Conservation (phyloP, 768 basidiomycete genomes). For the Inosperma sp. region DNA sequence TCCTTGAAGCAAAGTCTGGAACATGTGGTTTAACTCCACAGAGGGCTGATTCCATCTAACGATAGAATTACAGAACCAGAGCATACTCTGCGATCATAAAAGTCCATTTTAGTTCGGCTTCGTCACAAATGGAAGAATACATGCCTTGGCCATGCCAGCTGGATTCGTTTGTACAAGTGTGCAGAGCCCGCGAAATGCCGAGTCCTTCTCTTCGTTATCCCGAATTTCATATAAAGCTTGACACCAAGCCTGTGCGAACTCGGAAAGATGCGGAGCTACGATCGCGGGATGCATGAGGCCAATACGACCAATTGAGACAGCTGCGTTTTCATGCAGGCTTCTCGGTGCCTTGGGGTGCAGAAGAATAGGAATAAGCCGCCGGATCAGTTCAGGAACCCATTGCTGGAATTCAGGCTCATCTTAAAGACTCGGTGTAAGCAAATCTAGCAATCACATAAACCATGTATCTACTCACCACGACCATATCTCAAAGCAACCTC, state of each 20-base stretch:
- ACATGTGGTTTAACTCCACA: conserved; percentile 88
- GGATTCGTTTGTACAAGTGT: conserved; percentile 94
- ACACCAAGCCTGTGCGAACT: conserved; percentile 96
- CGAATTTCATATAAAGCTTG: conserved; percentile 96
- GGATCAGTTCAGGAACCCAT: conserved; percentile 84
- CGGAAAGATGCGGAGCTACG: conserved; percentile 83
- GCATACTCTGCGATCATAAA: conserved; percentile 57
- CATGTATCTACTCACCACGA: conserved; percentile 47
- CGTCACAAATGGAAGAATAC: conserved; percentile 21
- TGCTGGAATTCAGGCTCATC: conserved; percentile 86
- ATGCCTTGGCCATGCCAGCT: conserved; percentile 84
- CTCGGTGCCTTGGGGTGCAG: conserved; percentile 90
- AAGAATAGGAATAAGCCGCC: conserved; percentile 88
- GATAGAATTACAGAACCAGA: conserved; percentile 98
- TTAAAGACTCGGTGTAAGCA: conserved; percentile 23
- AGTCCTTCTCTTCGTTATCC: conserved; percentile 99
- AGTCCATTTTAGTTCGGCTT: not conserved
- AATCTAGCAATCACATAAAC: not conserved
- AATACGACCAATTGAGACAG: conserved; percentile 95
- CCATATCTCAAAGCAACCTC: conserved; percentile 94
- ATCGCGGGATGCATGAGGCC: conserved; percentile 87
- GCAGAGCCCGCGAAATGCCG: conserved; percentile 96
- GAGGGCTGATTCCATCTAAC: conserved; percentile 94
- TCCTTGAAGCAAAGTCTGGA: conserved; percentile 80
- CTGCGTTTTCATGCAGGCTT: conserved; percentile 95